These are phyloP conservation scores for Chloris gayana DNA, from an alignment of 176 grass and related monocot species.

Conservation along the genomic window DNA sequence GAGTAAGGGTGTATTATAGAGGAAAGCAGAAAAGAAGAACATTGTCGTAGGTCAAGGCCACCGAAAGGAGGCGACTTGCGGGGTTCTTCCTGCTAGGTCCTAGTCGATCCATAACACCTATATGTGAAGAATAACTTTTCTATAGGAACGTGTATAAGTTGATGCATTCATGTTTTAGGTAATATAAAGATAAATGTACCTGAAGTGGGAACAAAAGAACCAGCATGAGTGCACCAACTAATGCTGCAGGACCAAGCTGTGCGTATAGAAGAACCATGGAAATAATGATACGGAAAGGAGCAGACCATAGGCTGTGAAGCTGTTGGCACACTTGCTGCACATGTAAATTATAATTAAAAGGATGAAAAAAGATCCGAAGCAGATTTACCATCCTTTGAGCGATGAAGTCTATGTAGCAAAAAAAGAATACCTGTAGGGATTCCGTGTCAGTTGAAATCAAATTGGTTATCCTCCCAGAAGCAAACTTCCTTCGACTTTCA, in stretches of 20 bases:
- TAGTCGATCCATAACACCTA: no score
- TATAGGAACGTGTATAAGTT: slow-evolving; percentile 24
- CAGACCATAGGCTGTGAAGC: slow-evolving; percentile 98
- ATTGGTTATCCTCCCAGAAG: slow-evolving; percentile 96
- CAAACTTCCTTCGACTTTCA: slow-evolving; percentile 83
- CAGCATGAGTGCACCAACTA: slow-evolving; percentile 79
- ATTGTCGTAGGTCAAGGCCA: no score
- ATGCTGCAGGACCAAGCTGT: slow-evolving; percentile 81
- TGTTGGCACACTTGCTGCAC: slow-evolving; percentile 96
- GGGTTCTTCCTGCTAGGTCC: no score
- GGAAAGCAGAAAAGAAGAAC: no score
- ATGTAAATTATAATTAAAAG: slow-evolving; percentile 38
- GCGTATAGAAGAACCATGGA: slow-evolving; percentile 78
- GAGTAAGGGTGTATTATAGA: no score
- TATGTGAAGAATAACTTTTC: slow-evolving; percentile 29
- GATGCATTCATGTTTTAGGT: background rate
- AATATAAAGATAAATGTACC: slow-evolving; percentile 53
- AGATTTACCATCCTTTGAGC: slow-evolving; percentile 28
- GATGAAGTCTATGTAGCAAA: slow-evolving; percentile 26
- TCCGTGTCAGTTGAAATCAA: slow-evolving; percentile 97
- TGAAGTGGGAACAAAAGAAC: slow-evolving; percentile 92
- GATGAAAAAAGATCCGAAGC: slow-evolving; percentile 9
- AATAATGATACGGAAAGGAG: slow-evolving; percentile 96
- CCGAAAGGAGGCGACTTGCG: no score
- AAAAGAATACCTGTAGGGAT: slow-evolving; percentile 80